A percentile compares a stretch with the other conserved stretches of the same genome.
These are phyloP conservation scores for Aspergillus pseudotamarii DNA, from an alignment of 2,329 filamentous ascomycete genomes.

Conservation along the genomic window DNA sequence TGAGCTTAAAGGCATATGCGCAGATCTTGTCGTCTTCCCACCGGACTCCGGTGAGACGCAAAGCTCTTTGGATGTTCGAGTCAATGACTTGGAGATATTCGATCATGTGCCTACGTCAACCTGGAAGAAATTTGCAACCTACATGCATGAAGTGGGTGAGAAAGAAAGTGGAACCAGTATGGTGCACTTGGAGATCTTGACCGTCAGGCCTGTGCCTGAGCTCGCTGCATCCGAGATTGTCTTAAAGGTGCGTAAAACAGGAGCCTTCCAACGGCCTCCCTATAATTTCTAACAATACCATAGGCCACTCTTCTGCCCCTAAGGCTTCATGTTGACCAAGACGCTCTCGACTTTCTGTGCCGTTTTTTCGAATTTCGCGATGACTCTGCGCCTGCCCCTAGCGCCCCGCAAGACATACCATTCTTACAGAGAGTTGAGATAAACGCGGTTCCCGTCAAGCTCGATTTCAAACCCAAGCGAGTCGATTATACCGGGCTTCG, in stretches of 20 bases:
- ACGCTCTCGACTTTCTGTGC: constrained; percentile 94
- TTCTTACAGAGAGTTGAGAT: constrained; percentile 92
- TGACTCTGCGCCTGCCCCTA: constrained; percentile 57
- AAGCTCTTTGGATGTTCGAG: constrained; percentile 80
- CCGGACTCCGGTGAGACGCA: constrained; percentile 77
- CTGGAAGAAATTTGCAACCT: constrained; percentile 97
- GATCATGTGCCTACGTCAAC: constrained; percentile 94
- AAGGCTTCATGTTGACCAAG: constrained; percentile 92
- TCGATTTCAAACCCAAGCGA: constrained; percentile 98
- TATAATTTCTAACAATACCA: constrained; percentile 17
- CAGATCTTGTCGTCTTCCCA: constrained; percentile 80
- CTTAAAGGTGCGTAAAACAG: constrained; percentile 58
- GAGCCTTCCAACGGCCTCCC: neutral
- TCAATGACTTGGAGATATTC: constrained; percentile 84
- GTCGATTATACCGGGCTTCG: constrained; percentile 92
- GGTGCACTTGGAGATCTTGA: constrained; percentile 86
- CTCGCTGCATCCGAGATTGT: constrained; percentile 89
- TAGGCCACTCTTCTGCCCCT: constrained; percentile 76
- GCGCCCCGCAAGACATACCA: constrained; percentile 70
- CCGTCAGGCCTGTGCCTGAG: constrained; percentile 80
- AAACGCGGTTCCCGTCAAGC: constrained; percentile 76
- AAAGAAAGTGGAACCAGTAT: constrained; percentile 85
- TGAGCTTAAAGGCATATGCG: constrained; percentile 80
- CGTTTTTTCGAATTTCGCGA: constrained; percentile 99
- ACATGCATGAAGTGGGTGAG: constrained; percentile 83